Base-by-base conservation (phyloP, 2,329 filamentous ascomycete genomes). In the Xylaria sp. region DNA sequence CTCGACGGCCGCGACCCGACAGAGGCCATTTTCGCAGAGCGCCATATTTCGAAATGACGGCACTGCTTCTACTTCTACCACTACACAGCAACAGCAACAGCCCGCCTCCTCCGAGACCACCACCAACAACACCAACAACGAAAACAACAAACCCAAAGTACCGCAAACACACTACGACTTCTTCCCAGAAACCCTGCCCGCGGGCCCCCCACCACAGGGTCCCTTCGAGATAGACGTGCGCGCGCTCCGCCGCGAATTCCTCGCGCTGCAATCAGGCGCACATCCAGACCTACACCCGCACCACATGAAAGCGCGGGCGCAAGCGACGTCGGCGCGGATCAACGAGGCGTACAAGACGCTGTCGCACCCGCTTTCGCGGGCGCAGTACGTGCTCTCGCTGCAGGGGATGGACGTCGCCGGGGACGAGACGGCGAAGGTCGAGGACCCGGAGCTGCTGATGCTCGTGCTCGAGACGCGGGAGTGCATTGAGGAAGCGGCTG, bases 271-370 rank as follows among this genome's bases (percentile, higher is more conserved):
- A 82, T 88, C 90, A 20, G 85, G 87, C 52, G 88, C 91, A 12
- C 93, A 96, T 80, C 93, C 93, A 0, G 93, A 96, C 79, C 84
- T 91, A 69, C 84, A 87, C 78, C 84, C 88, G 74, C 72, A 85
- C 73, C 50, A 84, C 79, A 77, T 85, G 80, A 85, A 91, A 82
- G 74, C 82, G 75, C 76, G 87, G 57, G 94, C 94, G 23, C 93
- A 97, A 80, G 92, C 90, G 0, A 84, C 90, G n/a, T 96, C 92
- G 10, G 88, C 93, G 8, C 87, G 89, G 31, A 94, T 98, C 80
- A 98, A 98, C 84, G 91, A 94, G 73, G 96, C 96, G 0, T 98
- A 97, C 86, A 91, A 89, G 77, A 97, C 94, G 2, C 87, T 99
- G 0, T 84, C 88, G 59, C 89, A 91, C 74, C 94, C 96, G 18